Conservation (phyloP, 192 early-diverging fungal genomes). For the Coemansia sp. region DNA sequence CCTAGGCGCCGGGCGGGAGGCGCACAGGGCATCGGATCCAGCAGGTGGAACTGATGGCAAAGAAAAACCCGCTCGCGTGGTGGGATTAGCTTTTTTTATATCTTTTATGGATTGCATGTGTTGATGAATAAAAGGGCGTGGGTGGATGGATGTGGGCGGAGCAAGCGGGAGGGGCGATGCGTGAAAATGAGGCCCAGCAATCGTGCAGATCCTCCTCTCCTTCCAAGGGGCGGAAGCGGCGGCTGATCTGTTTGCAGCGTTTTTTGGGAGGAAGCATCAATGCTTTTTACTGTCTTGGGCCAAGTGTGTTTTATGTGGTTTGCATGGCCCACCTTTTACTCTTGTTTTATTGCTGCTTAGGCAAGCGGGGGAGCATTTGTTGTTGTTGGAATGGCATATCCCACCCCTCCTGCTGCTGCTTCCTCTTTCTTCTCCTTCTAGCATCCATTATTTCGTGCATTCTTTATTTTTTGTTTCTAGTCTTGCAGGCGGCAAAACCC, state of each 20-base stretch:
- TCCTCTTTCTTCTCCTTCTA: slow-evolving; percentile 3
- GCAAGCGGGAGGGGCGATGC: background rate
- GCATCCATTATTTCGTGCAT: background rate
- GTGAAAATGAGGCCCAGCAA: background rate
- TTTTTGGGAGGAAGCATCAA: too few species aligned
- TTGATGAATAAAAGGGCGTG: background rate
- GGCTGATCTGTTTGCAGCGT: slow-evolving; percentile 8
- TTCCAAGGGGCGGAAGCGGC: background rate
- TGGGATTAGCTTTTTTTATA: background rate
- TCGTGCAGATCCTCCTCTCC: slow-evolving; percentile 5
- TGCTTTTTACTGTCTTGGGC: background rate
- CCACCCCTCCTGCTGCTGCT: background rate
- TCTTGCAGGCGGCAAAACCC: background rate
- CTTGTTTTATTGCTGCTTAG: background rate
- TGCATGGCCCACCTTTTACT: too few species aligned
- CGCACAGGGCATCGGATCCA: background rate
- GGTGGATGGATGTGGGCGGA: too few species aligned
- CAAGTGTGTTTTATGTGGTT: slow-evolving; percentile 2
- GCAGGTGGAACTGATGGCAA: slow-evolving; percentile 2
- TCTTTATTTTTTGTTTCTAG: background rate
- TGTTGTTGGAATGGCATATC: background rate
- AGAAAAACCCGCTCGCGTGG: background rate
- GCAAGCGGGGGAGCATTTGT: background rate
- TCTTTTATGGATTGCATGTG: background rate
- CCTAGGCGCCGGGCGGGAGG: background rate